phyloP scores from a whole-genome alignment of 768 basidiomycete genomes.

The Serendipita sp. region DNA sequence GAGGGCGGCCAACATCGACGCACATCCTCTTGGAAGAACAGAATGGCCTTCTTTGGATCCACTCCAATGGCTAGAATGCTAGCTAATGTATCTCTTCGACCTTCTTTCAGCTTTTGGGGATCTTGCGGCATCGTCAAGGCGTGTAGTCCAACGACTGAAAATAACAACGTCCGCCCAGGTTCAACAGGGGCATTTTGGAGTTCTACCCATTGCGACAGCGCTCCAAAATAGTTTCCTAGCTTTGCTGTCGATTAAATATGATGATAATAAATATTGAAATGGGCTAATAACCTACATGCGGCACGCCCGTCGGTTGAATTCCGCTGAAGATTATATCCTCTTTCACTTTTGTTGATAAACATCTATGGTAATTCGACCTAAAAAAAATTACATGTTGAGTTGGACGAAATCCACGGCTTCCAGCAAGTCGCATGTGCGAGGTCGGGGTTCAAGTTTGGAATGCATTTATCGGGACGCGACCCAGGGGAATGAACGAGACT shows the following conservation, averaged over 20 bases:
- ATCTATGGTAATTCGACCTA: background rate
- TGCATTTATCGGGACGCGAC: no score
- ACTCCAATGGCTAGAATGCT: conserved; percentile 73
- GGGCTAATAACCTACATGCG: conserved; percentile 45
- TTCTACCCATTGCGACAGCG: conserved; percentile 75
- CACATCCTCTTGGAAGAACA: conserved; percentile 87
- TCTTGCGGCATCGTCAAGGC: conserved; percentile 86
- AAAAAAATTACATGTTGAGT: background rate
- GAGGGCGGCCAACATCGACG: conserved; percentile 13
- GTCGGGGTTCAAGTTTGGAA: background rate
- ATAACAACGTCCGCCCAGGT: conserved; percentile 47
- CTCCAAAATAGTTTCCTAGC: conserved; percentile 91
- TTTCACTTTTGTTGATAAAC: background rate
- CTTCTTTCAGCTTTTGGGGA: conserved; percentile 40
- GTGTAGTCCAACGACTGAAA: conserved; percentile 87
- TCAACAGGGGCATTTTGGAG: conserved; percentile 47
- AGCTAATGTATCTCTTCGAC: conserved; percentile 69
- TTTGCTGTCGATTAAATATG: conserved; percentile 18
- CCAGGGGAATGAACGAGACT: background rate
- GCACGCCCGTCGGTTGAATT: conserved; percentile 85
- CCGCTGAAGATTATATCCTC: conserved; percentile 43
- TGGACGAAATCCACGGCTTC: background rate
- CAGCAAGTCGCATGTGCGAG: background rate
- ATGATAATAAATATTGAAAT: background rate
- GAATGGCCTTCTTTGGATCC: conserved; percentile 50